These are phyloP conservation scores for Plasmodium coatneyi DNA, from an alignment of 169 alveolate species.

Conservation along the genomic window DNA sequence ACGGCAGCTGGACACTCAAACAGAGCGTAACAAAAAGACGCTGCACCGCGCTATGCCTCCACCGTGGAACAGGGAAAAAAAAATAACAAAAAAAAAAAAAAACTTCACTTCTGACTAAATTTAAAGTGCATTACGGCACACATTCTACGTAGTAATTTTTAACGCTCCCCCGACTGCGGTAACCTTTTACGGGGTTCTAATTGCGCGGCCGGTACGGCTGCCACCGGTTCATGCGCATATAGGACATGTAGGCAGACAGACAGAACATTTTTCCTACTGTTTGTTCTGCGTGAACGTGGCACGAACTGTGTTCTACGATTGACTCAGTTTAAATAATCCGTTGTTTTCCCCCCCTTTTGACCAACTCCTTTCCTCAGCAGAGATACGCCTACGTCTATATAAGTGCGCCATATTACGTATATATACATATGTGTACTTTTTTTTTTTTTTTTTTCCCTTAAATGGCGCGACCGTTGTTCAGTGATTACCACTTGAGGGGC, in stretches of 20 bases:
- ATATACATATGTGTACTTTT: neutral
- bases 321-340: neutral
- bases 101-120: neutral
- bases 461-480: neutral
- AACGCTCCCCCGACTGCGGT: neutral
- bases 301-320: neutral
- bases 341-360: neutral
- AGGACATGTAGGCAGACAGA: neutral
- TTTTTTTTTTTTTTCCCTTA: neutral
- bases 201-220: neutral
- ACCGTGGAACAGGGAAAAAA: neutral
- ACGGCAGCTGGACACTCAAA: neutral
- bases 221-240: neutral
- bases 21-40: neutral
- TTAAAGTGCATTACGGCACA: neutral
- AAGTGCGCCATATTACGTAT: neutral
- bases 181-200: neutral
- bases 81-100: neutral
- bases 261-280: neutral
- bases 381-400: neutral
- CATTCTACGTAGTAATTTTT: neutral
- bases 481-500: neutral
- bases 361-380: neutral
- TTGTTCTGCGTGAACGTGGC: neutral
- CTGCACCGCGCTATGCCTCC: neutral